Evolutionary conservation across 257 asterid genomes (phyloP).

Genomic region (Lavandula angustifolia): DNA sequence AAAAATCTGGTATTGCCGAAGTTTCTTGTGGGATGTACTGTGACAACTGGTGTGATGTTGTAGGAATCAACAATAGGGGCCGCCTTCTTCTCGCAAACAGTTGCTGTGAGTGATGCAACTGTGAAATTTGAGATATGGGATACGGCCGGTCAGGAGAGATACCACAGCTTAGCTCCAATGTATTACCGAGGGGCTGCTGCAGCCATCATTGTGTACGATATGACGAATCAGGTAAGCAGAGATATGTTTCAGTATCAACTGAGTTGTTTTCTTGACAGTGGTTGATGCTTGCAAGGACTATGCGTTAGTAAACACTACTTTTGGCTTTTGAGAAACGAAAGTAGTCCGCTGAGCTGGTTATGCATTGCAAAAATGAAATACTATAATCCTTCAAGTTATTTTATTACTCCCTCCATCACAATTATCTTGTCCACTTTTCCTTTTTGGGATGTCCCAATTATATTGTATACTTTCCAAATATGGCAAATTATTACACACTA

Average conservation of each 20-base stretch:
- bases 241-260: not conserved
- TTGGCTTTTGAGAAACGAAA: not conserved
- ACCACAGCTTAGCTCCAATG: conserved; percentile 94
- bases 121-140: conserved; percentile 93
- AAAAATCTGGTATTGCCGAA: not conserved
- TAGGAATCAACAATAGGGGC: conserved; percentile 94
- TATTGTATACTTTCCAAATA: too few species aligned
- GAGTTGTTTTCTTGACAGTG: not conserved
- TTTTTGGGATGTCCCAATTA: too few species aligned
- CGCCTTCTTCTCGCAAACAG: conserved; percentile 83
- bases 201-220: conserved; percentile 75
- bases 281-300: not conserved
- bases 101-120: conserved; percentile 78
- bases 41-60: conserved; percentile 28
- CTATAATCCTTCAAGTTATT: not conserved
- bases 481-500: too few species aligned
- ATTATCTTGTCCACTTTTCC: too few species aligned
- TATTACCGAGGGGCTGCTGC: conserved; percentile 94
- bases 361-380: not conserved
- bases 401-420: too few species aligned
- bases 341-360: not conserved
- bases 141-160: conserved; percentile 93
- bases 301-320: not conserved
- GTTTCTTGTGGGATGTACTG: conserved; percentile 20
- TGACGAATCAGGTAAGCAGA: conserved; percentile 62